Base-by-base conservation (phyloP, 352 stramenopile genomes). In the Phytophthora pini region DNA sequence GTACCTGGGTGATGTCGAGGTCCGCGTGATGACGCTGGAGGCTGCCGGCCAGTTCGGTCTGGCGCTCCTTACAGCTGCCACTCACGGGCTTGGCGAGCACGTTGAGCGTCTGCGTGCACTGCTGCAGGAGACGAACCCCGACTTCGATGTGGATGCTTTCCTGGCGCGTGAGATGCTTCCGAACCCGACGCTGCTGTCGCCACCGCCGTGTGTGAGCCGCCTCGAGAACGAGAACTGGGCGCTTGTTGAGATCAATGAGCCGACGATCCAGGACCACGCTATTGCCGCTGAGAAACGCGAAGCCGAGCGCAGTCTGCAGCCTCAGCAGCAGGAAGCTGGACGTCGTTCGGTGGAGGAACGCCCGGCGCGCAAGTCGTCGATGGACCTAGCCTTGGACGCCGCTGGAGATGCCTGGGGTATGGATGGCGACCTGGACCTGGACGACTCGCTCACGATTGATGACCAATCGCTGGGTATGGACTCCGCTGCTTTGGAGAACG, bases 141-240 rank as follows among this genome's bases (percentile, higher is more conserved):
- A 81, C 8, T 91, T 95, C 46, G 82, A 95, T 47, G 71, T 79
- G 11, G 59, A 78, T 40, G 78, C 72, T 44, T 95, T 95, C 61
- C 51, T 95, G 17, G 73, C 74, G 11, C 83, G 83, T 3, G 84
- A 95, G 47, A 77, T 85, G 65, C 78, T 79, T 2, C 68, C 70
- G 8, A 85, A 91, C 50, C 90, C 89, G 27, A 83, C 76, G 48
- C 76, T 99, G 49, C 74, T 99, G 20, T 90, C 98, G 64, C 97
- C 97, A 10, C 96, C 97, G 29, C 96, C 95, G 17, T 96, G 95
- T 22, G 97, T 99, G 45, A 92, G 81, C 64, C 73, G 87, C 46
- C 68, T 99, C 12, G 82, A 97, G 66, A 95, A 91, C 61, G 93
- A 98, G 47, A 99, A 99, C 77, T 99, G 98, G 98, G 97, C 98